Conservation (phyloP, 768 basidiomycete species). For the Amanita rimosa region DNA sequence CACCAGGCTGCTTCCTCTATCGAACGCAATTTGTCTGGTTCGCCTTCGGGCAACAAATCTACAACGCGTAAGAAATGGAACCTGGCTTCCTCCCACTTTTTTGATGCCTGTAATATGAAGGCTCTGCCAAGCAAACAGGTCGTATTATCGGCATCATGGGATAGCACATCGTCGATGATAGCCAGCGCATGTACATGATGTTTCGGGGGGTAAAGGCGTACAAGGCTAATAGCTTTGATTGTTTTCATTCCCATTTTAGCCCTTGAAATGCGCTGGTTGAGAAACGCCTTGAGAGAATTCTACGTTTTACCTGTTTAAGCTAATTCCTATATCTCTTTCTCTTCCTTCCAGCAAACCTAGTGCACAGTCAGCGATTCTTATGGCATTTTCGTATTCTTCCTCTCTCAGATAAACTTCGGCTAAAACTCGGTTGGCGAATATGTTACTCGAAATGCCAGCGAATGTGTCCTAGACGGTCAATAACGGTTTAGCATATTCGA, state of each 20-base stretch:
- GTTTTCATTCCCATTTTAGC: conserved; percentile 59
- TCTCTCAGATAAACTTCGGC: conserved; percentile 57
- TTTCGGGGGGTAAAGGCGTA: conserved; percentile 82
- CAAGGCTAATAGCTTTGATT: conserved; percentile 62
- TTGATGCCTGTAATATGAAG: conserved; percentile 52
- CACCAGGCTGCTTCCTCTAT: conserved; percentile 87
- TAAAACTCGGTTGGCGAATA: conserved; percentile 58
- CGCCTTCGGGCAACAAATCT: conserved; percentile 31
- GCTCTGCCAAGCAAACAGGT: conserved; percentile 65
- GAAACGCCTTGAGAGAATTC: background rate
- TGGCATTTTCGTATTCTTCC: conserved; percentile 62
- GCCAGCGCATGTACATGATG: conserved; percentile 72
- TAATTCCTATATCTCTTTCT: conserved; percentile 48
- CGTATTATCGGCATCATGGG: conserved; percentile 48
- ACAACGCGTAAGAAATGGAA: conserved; percentile 49
- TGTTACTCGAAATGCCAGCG: conserved; percentile 35
- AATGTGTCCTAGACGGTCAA: conserved; percentile 40
- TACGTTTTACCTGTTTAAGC: conserved; percentile 29
- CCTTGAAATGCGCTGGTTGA: conserved; percentile 24
- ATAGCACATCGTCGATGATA: conserved; percentile 64
- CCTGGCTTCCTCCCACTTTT: conserved; percentile 60
- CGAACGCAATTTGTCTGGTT: conserved; percentile 45
- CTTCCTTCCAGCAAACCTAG: conserved; percentile 40
- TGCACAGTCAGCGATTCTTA: conserved; percentile 63
- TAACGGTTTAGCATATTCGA: background rate